Base-by-base conservation (phyloP, 208 protist species). In the Acanthamoeba triangularis region DNA sequence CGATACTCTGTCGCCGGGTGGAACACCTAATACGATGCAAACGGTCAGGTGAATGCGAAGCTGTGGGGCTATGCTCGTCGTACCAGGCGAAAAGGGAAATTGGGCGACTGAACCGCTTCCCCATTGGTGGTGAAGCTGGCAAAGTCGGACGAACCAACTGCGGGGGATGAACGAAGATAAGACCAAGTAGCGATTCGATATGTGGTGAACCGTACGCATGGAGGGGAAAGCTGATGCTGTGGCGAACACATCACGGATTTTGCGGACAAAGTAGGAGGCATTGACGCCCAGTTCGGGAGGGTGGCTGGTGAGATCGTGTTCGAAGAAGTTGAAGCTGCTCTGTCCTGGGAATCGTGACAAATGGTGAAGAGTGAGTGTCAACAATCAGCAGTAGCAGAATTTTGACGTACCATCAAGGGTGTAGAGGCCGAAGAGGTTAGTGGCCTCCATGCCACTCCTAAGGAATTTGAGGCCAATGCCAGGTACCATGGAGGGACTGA, bases 231-330 rank as follows among this genome's bases (percentile, higher is more conserved):
- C 30, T 13, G 54, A 72, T 16, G 85, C 85, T 1, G 85, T 47
- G 3, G 35, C 37, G n/a, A 92, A 92, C 14, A 25, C 10, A 13
- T 14, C 18, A 6, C 78, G 78, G 3, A 52, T 10, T 14, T 52
- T 18, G 23, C 18, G 41, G 14, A 52, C 20, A 52, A 16, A 14
- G 54, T 69, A 69, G 54, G 30, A 28, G 25, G 85, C 85, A 16
- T 61, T 33, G 33, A 23, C 30, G 2, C 85, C 85, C 23, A 92
- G 85, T 3, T 92, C 85, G 25, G 85, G 85, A 3, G 69, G 44
- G 85, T 92, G 85, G 54, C 69, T 92, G 85, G 85, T 92, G 33
- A 92, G 30, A 37, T 92, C 85, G 85, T 92, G 85, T 30, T 92
- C 61, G 33, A 92, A 92, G 54, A 92, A 92, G 85, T 92, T 92